Percentiles rank a stretch among this genome's conserved stretches.
Conservation (phyloP, 73 alveolate genomes). For the Loxodes magnus region DNA sequence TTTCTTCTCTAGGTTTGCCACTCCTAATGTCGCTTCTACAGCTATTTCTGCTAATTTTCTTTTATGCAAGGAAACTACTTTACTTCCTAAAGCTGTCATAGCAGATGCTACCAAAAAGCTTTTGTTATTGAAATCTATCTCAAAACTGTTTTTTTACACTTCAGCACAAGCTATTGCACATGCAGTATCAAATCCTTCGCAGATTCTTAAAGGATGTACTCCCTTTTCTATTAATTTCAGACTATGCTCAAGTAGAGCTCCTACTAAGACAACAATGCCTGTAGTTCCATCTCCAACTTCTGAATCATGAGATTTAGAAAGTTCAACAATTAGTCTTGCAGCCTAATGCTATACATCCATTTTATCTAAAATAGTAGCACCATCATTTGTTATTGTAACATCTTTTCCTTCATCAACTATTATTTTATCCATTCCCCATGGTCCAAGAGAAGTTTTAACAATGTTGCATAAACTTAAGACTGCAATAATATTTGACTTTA, state of each 20-base stretch:
- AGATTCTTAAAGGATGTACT: conserved; percentile 93
- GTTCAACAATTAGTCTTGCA: conserved; percentile 95
- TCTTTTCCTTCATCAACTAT: conserved; percentile 90
- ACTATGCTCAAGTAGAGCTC: conserved; percentile 95
- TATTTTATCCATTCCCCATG: conserved; percentile 99
- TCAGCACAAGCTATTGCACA: conserved; percentile 38
- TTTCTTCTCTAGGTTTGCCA: not conserved
- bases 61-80: conserved; percentile 74
- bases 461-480: conserved; percentile 54
- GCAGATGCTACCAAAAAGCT: conserved; percentile 66
- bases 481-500: conserved; percentile 46
- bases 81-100: conserved; percentile 86
- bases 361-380: conserved; percentile 96
- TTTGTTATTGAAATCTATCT: conserved; percentile 2
- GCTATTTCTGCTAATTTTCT: conserved; percentile 76
- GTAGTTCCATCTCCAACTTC: conserved; percentile 99
- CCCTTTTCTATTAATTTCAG: conserved; percentile 86
- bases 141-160: not conserved
- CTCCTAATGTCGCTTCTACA: conserved; percentile 66
- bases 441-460: conserved; percentile 95
- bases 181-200: conserved; percentile 97
- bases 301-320: conserved; percentile 91
- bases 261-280: conserved; percentile 98
- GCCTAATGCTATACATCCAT: conserved; percentile 84
- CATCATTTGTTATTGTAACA: conserved; percentile 97